phyloP scores from a whole-genome alignment of 176 grass and related monocot genomes.

The Elaeis guineensis region DNA sequence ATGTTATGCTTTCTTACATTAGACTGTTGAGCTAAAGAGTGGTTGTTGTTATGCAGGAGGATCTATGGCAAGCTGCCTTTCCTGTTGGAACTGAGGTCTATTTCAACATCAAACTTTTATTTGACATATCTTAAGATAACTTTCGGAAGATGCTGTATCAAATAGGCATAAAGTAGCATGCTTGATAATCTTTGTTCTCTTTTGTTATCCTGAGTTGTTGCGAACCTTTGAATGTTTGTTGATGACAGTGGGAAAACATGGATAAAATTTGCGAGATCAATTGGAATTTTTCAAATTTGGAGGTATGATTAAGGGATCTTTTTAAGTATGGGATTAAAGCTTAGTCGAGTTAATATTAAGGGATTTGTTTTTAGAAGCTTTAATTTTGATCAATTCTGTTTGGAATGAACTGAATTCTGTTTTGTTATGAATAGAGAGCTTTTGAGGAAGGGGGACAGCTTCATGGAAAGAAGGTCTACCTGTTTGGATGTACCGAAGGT shows the following conservation, averaged over 20 bases:
- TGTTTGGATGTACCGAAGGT: conserved; percentile 90
- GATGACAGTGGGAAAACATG: conserved; percentile 81
- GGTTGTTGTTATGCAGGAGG: conserved; percentile 39
- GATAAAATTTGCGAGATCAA: conserved; percentile 79
- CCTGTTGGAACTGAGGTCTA: conserved; percentile 69
- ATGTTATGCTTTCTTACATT: neutral
- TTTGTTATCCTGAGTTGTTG: neutral
- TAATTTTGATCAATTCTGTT: conserved; percentile 1
- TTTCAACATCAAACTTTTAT: neutral
- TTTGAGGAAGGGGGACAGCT: conserved; percentile 71
- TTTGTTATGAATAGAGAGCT: conserved; percentile 40
- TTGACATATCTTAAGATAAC: no score
- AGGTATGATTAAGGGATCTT: conserved; percentile 28
- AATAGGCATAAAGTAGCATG: neutral
- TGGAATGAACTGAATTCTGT: conserved; percentile 6
- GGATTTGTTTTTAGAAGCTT: neutral
- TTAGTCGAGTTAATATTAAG: neutral
- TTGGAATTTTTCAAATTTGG: conserved; percentile 85
- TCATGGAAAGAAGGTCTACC: conserved; percentile 71
- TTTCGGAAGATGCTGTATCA: no score
- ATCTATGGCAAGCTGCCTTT: conserved; percentile 63
- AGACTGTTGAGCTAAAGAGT: neutral
- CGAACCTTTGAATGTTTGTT: conserved; percentile 6
- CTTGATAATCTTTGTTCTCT: neutral
- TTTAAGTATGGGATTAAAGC: no score